Percentiles rank a stretch among this genome's conserved stretches.
Evolutionary conservation across 352 stramenopile genomes (phyloP).

Genomic region (Phytophthora podocarpi): DNA sequence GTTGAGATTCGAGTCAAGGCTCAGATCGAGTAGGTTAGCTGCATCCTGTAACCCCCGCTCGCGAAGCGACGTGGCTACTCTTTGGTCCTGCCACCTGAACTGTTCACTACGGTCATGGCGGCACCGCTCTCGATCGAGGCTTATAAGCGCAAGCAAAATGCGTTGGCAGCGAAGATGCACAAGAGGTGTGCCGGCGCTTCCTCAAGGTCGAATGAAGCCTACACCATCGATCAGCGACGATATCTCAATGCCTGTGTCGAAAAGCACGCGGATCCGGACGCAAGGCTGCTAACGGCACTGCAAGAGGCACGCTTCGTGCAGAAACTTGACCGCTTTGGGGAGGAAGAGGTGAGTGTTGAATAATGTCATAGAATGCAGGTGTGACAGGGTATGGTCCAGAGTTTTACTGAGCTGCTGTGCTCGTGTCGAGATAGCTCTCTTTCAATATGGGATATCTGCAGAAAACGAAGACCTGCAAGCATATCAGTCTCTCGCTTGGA

Average conservation of each 20-base stretch:
- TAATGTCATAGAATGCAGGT: too few relatives aligned
- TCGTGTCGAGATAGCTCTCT: constrained; percentile 36
- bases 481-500: constrained; percentile 59
- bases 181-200: neutral
- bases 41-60: constrained; percentile 5
- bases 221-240: constrained; percentile 48
- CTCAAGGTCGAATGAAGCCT: constrained; percentile 22
- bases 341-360: constrained; percentile 44
- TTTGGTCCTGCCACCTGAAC: constrained; percentile 1
- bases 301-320: constrained; percentile 43
- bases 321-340: constrained; percentile 56
- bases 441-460: constrained; percentile 59
- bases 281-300: constrained; percentile 48
- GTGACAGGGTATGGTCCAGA: neutral
- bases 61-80: constrained; percentile 8
- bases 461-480: constrained; percentile 31
- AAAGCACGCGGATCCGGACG: constrained; percentile 55
- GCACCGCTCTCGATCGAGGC: constrained; percentile 59
- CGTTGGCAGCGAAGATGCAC: constrained; percentile 35
- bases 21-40: too few relatives aligned
- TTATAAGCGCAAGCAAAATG: constrained; percentile 64
- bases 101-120: too few relatives aligned
- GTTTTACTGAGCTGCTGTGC: neutral
- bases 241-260: constrained; percentile 68
- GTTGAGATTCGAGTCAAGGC: too few relatives aligned